A percentile compares a stretch with the other conserved stretches of the same genome.
phyloP scores from a whole-genome alignment of 352 stramenopile genomes.

The Thraustotheca clavata region DNA sequence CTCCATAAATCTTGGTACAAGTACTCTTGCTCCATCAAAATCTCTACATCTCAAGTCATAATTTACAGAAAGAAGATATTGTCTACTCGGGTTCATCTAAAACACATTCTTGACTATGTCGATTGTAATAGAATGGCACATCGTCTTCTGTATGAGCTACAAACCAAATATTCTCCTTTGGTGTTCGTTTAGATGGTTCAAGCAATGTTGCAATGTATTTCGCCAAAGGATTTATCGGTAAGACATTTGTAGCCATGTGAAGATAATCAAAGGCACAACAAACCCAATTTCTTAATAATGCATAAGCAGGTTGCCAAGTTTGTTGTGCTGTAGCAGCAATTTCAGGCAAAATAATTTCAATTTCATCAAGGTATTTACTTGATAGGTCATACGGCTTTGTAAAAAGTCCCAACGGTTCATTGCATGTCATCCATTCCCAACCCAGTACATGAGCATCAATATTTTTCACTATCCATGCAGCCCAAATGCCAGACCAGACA shows the following conservation, averaged over 20 bases:
- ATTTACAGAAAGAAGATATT: background rate
- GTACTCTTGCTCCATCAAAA: constrained; percentile 45
- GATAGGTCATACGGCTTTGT: constrained; percentile 61
- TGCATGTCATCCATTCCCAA: constrained; percentile 56
- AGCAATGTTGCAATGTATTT: constrained; percentile 37
- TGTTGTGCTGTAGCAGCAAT: constrained; percentile 21
- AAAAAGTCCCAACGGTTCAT: constrained; percentile 56
- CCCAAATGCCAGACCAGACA: constrained; percentile 43
- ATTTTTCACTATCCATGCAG: constrained; percentile 69
- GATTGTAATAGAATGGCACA: constrained; percentile 47
- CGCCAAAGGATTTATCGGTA: constrained; percentile 35
- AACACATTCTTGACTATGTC: constrained; percentile 33
- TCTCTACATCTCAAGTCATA: constrained; percentile 14
- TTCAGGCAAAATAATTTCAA: constrained; percentile 31
- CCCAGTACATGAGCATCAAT: constrained; percentile 50
- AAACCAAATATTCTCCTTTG: constrained; percentile 58
- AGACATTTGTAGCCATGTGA: constrained; percentile 44
- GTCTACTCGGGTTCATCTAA: constrained; percentile 29
- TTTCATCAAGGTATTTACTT: constrained; percentile 28
- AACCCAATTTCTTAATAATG: constrained; percentile 40
- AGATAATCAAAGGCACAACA: constrained; percentile 40
- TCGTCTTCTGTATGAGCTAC: constrained; percentile 34
- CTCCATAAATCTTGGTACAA: constrained; percentile 38
- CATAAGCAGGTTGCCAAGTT: constrained; percentile 51
- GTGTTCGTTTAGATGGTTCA: constrained; percentile 36